Percentiles rank a stretch among this genome's conserved stretches.
These are phyloP conservation scores for Davidsoniella neocaledoniae DNA, from an alignment of 2,329 filamentous ascomycete species.

Conservation along the genomic window DNA sequence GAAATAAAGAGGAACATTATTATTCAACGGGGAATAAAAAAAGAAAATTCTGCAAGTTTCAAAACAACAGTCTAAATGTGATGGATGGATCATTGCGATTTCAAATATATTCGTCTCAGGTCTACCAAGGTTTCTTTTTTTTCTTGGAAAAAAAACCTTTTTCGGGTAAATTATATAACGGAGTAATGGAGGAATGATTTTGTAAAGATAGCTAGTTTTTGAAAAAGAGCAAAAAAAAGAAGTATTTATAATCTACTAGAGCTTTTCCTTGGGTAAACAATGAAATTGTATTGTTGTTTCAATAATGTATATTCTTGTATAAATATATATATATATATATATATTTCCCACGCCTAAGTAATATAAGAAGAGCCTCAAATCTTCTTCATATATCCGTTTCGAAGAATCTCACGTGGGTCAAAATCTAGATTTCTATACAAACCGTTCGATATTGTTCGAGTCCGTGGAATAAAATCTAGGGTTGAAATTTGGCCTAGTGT, in stretches of 20 bases:
- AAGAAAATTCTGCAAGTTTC: not conserved
- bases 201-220: too few species aligned
- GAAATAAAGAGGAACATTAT: not conserved
- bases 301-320: not conserved
- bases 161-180: not conserved
- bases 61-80: not conserved
- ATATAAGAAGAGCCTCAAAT: too few species aligned
- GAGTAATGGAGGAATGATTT: too few species aligned
- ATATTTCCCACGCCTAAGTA: constrained; percentile 10
- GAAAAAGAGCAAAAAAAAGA: too few species aligned
- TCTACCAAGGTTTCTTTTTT: not conserved
- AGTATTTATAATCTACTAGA: too few species aligned
- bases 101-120: not conserved
- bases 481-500: too few species aligned
- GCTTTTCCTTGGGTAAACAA: too few species aligned
- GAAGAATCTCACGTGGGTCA: constrained; percentile 23
- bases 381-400: constrained; percentile 22
- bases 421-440: constrained; percentile 27
- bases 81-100: not conserved
- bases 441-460: constrained; percentile 10
- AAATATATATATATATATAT: not conserved
- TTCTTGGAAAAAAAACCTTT: not conserved
- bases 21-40: not conserved
- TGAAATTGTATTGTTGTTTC: not conserved
- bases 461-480: too few species aligned